Conservation (phyloP, 2,329 filamentous ascomycete genomes). For the Alternaria ethzedia region DNA sequence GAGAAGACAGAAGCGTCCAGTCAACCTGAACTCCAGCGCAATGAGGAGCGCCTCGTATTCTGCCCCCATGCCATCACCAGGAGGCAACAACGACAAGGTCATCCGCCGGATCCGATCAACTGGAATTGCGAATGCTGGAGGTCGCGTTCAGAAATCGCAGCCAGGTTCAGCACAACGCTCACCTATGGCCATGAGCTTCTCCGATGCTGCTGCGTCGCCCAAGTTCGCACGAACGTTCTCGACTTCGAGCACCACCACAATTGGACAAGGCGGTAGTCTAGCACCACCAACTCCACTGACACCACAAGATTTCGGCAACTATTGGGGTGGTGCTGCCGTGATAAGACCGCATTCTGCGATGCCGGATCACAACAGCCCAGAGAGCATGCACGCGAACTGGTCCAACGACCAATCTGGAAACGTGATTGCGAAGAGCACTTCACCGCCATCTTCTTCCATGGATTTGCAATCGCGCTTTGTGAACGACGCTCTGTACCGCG, state of each 20-base stretch:
- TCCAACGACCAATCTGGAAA: conserved; percentile 47
- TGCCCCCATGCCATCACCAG: conserved; percentile 49
- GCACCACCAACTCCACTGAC: conserved; percentile 58
- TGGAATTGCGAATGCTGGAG: conserved; percentile 51
- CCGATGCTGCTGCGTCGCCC: conserved; percentile 56
- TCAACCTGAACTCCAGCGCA: conserved; percentile 49
- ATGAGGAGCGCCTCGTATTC: conserved; percentile 53
- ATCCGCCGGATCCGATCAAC: conserved; percentile 58
- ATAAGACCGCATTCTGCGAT: conserved; percentile 38
- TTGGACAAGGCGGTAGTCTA: conserved; percentile 48
- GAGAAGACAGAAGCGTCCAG: conserved; percentile 50
- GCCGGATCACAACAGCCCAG: conserved; percentile 50
- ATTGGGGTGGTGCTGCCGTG: conserved; percentile 50
- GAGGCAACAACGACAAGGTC: conserved; percentile 46
- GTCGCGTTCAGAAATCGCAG: conserved; percentile 55
- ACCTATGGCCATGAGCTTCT: conserved; percentile 54
- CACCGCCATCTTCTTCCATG: conserved; percentile 56
- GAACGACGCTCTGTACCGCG: conserved; percentile 48
- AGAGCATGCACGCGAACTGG: conserved; percentile 44
- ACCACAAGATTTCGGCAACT: conserved; percentile 49
- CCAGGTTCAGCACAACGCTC: conserved; percentile 57
- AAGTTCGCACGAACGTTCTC: conserved; percentile 52
- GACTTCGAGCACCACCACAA: conserved; percentile 43
- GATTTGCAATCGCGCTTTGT: conserved; percentile 39
- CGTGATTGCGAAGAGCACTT: conserved; percentile 45